Evolutionary conservation across 2,329 filamentous ascomycete genomes (phyloP).

Genomic region (Fusarium sulawesiense): DNA sequence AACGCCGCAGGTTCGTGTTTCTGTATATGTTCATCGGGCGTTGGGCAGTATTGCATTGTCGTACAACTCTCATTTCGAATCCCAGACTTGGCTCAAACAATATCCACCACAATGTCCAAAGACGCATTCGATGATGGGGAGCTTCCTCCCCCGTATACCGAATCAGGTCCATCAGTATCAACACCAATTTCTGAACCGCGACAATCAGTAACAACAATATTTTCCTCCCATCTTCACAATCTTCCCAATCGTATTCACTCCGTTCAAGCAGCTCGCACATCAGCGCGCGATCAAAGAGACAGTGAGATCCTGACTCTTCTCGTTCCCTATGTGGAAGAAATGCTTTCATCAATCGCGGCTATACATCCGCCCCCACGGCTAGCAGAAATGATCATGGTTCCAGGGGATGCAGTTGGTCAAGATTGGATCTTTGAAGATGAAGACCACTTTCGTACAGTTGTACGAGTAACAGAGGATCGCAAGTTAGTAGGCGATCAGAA

Average conservation of each 20-base stretch:
- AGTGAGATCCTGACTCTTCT: conserved; percentile 54
- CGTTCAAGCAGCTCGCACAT: conserved; percentile 49
- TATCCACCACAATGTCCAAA: conserved; percentile 24
- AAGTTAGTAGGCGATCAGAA: conserved; percentile 30
- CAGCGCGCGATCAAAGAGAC: conserved; percentile 53
- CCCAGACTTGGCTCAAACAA: conserved; percentile 5
- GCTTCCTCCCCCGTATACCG: conserved; percentile 43
- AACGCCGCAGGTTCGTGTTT: not conserved
- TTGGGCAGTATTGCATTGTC: conserved; percentile 4
- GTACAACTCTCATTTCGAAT: not conserved
- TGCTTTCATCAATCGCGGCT: conserved; percentile 54
- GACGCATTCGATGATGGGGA: conserved; percentile 34
- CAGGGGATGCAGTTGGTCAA: conserved; percentile 53
- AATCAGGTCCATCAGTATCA: conserved; percentile 28
- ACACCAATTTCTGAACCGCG: not conserved
- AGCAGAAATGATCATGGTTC: conserved; percentile 60
- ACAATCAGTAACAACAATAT: conserved; percentile 44
- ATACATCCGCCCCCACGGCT: conserved; percentile 48
- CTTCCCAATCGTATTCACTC: conserved; percentile 54
- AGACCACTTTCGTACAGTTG: conserved; percentile 48
- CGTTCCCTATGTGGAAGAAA: conserved; percentile 55
- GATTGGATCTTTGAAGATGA: conserved; percentile 53
- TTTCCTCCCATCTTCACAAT: conserved; percentile 51
- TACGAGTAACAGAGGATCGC: conserved; percentile 44
- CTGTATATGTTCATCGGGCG: conserved; percentile 20